phyloP scores from a whole-genome alignment of 441 rosid species.

The Jatropha multifida region DNA sequence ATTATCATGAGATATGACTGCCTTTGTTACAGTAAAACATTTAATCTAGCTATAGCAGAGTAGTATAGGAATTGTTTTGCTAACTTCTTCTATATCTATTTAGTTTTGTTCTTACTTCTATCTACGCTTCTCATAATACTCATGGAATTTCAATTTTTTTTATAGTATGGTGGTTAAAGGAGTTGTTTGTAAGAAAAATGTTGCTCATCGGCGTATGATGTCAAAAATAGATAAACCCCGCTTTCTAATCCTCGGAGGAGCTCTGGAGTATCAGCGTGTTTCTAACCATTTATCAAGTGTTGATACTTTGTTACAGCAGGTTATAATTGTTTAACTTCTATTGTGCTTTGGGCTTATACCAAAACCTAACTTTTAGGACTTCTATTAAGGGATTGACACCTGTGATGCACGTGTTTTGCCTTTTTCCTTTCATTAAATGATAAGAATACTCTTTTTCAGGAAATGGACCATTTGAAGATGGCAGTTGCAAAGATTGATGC shows the following conservation, averaged over 20 bases:
- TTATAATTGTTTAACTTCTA: slow-evolving; percentile 28
- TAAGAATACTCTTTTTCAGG: slow-evolving; percentile 44
- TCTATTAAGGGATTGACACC: slow-evolving; percentile 15
- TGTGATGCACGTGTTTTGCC: slow-evolving; percentile 5
- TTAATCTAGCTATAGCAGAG: background rate
- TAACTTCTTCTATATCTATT: background rate
- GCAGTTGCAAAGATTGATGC: slow-evolving; percentile 94
- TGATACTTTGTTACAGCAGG: slow-evolving; percentile 96
- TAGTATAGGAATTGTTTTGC: background rate
- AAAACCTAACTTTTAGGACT: slow-evolving; percentile 11
- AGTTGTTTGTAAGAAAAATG: slow-evolving; percentile 97
- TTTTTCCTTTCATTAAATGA: slow-evolving; percentile 1
- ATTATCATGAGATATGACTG: background rate
- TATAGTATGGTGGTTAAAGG: slow-evolving; percentile 79
- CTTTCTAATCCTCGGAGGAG: slow-evolving; percentile 83
- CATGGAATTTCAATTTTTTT: slow-evolving; percentile 28
- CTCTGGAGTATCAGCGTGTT: slow-evolving; percentile 94
- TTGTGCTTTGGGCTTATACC: slow-evolving; percentile 26
- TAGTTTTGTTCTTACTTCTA: slow-evolving; percentile 20
- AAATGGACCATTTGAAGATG: slow-evolving; percentile 97
- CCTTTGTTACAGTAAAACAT: background rate
- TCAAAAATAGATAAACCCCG: slow-evolving; percentile 81
- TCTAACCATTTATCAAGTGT: slow-evolving; percentile 85
- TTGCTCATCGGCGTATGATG: slow-evolving; percentile 92
- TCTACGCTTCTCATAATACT: slow-evolving; percentile 28